phyloP scores from a whole-genome alignment of 192 early-diverging fungal species.

The Backusella luteola region DNA sequence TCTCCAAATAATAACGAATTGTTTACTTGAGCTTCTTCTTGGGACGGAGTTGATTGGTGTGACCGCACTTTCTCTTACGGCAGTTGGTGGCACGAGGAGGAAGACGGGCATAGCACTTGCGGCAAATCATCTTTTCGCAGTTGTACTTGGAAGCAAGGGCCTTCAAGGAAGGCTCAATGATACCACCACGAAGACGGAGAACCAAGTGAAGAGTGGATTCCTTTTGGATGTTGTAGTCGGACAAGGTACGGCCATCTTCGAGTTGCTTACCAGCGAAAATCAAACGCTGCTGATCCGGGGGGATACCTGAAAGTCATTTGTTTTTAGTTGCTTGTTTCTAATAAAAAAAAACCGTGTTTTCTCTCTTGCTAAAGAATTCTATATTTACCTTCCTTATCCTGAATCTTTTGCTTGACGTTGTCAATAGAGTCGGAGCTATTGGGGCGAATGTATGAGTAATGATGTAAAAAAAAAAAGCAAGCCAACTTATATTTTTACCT shows the following conservation, averaged over 20 bases:
- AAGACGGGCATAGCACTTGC: slow-evolving; percentile 99
- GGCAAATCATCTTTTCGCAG: slow-evolving; percentile 99
- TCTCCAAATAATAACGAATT: neutral
- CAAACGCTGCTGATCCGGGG: slow-evolving; percentile 98
- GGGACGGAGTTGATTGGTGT: slow-evolving; percentile 98
- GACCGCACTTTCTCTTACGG: slow-evolving; percentile 99
- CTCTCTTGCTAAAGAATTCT: neutral
- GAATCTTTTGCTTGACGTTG: slow-evolving; percentile 64
- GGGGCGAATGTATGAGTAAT: neutral
- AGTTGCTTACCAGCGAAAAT: slow-evolving; percentile 99
- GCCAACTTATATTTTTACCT: slow-evolving; percentile 1
- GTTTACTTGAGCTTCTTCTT: slow-evolving; percentile 88
- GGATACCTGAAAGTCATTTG: slow-evolving; percentile 64
- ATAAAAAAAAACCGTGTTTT: no score
- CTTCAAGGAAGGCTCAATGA: slow-evolving; percentile 99
- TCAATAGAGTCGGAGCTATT: slow-evolving; percentile 50
- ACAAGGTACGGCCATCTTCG: slow-evolving; percentile 96
- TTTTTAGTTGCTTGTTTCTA: neutral
- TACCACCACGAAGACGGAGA: slow-evolving; percentile 93
- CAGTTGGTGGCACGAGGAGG: slow-evolving; percentile 99
- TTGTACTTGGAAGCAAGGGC: slow-evolving; percentile 99
- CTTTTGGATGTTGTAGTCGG: slow-evolving; percentile 99
- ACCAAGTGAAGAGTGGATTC: slow-evolving; percentile 97
- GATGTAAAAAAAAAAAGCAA: neutral
- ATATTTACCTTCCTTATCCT: slow-evolving; percentile 54